Percentiles rank a stretch among this genome's conserved stretches.
Conservation (phyloP, 169 alveolate species). For the Cryptosporidium muris region DNA sequence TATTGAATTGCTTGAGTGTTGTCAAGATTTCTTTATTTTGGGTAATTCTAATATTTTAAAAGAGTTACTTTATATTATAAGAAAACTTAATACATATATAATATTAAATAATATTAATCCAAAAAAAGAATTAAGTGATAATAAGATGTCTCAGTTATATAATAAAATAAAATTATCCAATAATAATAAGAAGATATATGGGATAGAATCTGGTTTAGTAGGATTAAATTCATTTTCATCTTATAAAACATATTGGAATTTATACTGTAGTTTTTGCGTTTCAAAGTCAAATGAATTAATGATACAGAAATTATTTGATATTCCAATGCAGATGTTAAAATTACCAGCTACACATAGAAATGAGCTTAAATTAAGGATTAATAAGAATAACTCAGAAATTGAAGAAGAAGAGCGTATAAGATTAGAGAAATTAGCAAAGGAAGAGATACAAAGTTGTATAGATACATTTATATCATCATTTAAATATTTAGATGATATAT, state of each 20-base stretch:
- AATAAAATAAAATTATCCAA: not conserved
- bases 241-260: constrained; percentile 45
- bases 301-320: constrained; percentile 37
- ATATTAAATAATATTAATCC: not conserved
- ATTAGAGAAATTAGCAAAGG: constrained; percentile 57
- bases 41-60: constrained; percentile 25
- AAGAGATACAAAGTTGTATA: constrained; percentile 62
- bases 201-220: not conserved
- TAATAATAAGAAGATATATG: too few relatives aligned
- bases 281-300: constrained; percentile 46
- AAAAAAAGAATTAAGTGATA: not conserved
- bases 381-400: not conserved
- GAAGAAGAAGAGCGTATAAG: constrained; percentile 27
- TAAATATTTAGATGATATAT: constrained; percentile 8
- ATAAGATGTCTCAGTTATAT: not conserved
- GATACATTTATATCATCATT: constrained; percentile 42
- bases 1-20: constrained; percentile 8
- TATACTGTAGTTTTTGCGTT: constrained; percentile 58
- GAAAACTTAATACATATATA: constrained; percentile 5
- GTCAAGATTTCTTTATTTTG: constrained; percentile 26
- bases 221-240: not conserved
- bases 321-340: constrained; percentile 66
- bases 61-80: constrained; percentile 5
- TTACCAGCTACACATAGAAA: constrained; percentile 62
- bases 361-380: constrained; percentile 34